Evolutionary conservation across 345 rosid species (phyloP).

Genomic region (Sapria himalayana): DNA sequence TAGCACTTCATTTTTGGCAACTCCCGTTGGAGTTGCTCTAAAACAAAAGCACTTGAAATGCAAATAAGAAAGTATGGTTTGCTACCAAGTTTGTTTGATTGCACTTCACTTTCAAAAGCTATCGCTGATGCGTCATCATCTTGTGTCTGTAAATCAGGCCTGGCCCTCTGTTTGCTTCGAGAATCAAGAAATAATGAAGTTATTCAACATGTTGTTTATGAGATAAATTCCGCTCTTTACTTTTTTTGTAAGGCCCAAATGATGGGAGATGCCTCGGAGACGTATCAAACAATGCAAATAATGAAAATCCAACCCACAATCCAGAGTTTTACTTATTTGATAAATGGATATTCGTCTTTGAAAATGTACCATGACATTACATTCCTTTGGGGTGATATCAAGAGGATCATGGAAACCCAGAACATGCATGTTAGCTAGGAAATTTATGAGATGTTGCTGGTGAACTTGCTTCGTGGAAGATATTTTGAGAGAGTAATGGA

Average conservation of each 20-base stretch:
- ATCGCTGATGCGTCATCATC: no score
- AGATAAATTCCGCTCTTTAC: conserved; percentile 57
- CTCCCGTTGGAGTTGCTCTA: no score
- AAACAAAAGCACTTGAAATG: conserved; percentile 33
- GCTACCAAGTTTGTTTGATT: conserved; percentile 14
- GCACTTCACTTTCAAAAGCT: conserved; percentile 2
- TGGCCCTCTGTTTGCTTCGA: conserved; percentile 18
- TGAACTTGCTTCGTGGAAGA: conserved; percentile 63
- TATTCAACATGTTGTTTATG: conserved; percentile 17
- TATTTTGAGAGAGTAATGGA: conserved; percentile 87
- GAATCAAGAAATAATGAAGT: conserved; percentile 20
- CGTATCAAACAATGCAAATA: conserved; percentile 33
- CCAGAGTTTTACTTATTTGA: conserved; percentile 39
- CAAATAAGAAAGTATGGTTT: conserved; percentile 38
- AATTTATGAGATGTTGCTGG: conserved; percentile 38
- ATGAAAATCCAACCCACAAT: conserved; percentile 27
- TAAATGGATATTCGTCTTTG: conserved; percentile 31
- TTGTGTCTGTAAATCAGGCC: conserved; percentile 15
- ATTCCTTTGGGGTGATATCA: conserved; percentile 71
- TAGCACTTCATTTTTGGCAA: no score
- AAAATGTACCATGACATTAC: conserved; percentile 50
- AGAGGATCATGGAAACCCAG: conserved; percentile 23
- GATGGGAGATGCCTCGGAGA: conserved; percentile 43
- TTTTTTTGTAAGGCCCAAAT: conserved; percentile 73
- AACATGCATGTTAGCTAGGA: conserved; percentile 30